Evolutionary conservation across 768 basidiomycete genomes (phyloP), one percentile per base, ranked within the genome.

Genomic region (Tricholomella constricta): DNA sequence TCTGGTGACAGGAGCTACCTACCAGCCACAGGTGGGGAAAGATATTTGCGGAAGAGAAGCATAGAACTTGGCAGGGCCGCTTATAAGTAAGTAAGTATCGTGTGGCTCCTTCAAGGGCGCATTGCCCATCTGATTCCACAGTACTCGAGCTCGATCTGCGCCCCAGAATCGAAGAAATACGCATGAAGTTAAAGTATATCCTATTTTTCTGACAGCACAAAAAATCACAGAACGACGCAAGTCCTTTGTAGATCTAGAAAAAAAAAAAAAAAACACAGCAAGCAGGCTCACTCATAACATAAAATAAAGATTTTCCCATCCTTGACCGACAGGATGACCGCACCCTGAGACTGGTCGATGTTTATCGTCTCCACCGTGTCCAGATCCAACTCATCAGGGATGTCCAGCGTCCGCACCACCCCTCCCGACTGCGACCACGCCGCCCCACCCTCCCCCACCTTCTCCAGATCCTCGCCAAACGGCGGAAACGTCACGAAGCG

Each of bases 311-410:
- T 85, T 72, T 78, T 84, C 37, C 88, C 87, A 11, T 78, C 75
- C 70, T 75, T 82, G 52, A 86, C 82, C 29, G 83, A 85, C 48
- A 89, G 66, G 54, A 88, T 87, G 35, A 89, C 78, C 8, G 85
- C 83, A 1, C 87, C 88, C 62, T 89, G 88, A 34, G 77, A 79
- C 72, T 89, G 88, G 64, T 89, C 88, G 46, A 89, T 85, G 65
- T 88, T 88, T 60, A 89, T 86, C 57, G 85, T 88, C 72, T 88
- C 87, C 25, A 89, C 85, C 34, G 65, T 68, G 43, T 83, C 79
- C 55, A 89, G 65, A 60, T 89, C 80, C 52, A 89, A 67, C 55
- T 86, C 88, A 0, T 77, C 74, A 1, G 88, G 88, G 4, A 83
- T 78, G 54, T 81, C 80, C 25, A 89, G 69, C 45, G 85, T 88